These are phyloP conservation scores for Teunomyces cretensis DNA, from an alignment of 805 yeast genomes.

Conservation along the genomic window DNA sequence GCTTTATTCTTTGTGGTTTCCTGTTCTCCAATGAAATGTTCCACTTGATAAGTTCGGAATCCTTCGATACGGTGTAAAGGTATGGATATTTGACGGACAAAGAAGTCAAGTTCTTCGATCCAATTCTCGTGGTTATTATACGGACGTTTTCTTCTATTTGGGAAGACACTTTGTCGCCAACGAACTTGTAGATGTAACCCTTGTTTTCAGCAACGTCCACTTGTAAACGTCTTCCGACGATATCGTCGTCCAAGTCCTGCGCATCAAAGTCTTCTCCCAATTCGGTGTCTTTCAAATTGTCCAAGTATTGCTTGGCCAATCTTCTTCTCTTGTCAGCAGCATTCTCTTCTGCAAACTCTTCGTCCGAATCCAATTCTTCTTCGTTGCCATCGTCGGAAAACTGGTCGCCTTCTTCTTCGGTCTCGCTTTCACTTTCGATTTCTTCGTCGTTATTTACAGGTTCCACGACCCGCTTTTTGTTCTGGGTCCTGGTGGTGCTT, in stretches of 20 bases:
- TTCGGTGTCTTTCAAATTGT: slow-evolving; percentile 62
- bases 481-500: slow-evolving; percentile 19
- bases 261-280: slow-evolving; percentile 65
- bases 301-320: slow-evolving; percentile 88
- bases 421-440: slow-evolving; percentile 29
- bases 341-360: slow-evolving; percentile 69
- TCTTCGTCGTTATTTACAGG: slow-evolving; percentile 39
- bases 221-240: slow-evolving; percentile 74
- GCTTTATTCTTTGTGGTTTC: slow-evolving; percentile 67
- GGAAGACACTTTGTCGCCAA: slow-evolving; percentile 50
- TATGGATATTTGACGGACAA: slow-evolving; percentile 57
- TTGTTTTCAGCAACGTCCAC: slow-evolving; percentile 88
- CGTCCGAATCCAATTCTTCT: slow-evolving; percentile 58
- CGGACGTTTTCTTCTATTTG: slow-evolving; percentile 34
- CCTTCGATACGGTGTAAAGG: slow-evolving; percentile 81
- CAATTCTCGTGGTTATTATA: slow-evolving; percentile 53
- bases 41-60: slow-evolving; percentile 78
- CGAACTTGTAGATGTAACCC: slow-evolving; percentile 75
- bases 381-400: slow-evolving; percentile 35
- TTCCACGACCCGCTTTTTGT: slow-evolving; percentile 11
- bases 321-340: slow-evolving; percentile 94
- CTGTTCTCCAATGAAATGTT: slow-evolving; percentile 48
- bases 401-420: slow-evolving; percentile 17
- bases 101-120: slow-evolving; percentile 56
- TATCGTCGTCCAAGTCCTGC: slow-evolving; percentile 84